Conservation (phyloP, 2,329 filamentous ascomycete species). For the Berkeleyomyces basicola region DNA sequence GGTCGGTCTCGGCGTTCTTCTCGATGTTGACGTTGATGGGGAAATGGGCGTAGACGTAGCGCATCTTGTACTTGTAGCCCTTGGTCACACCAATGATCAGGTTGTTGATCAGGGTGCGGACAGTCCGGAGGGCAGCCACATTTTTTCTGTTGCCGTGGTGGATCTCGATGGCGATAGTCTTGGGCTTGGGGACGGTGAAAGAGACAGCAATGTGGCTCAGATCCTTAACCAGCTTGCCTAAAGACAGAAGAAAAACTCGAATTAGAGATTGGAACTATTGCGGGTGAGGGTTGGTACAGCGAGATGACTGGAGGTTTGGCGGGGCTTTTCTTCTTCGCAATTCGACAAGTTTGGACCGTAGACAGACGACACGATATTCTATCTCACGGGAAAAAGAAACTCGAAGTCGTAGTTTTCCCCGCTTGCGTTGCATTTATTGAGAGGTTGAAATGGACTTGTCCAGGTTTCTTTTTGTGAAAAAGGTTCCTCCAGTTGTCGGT, state of each 20-base stretch:
- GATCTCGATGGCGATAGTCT: slow-evolving; percentile 88
- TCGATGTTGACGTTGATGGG: slow-evolving; percentile 99
- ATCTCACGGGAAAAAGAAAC: too few relatives aligned
- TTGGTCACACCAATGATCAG: slow-evolving; percentile 95
- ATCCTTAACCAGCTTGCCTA: slow-evolving; percentile 92
- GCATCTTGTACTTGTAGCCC: slow-evolving; percentile 99
- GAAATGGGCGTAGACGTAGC: slow-evolving; percentile 99
- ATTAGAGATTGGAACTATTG: slow-evolving; percentile 3
- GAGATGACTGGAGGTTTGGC: neutral
- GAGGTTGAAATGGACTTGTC: too few relatives aligned
- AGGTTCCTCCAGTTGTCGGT: too few relatives aligned
- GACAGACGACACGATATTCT: too few relatives aligned
- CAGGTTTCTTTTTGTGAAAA: too few relatives aligned
- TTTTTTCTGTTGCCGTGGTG: slow-evolving; percentile 98
- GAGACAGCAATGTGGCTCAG: slow-evolving; percentile 91
- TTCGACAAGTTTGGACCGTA: too few relatives aligned
- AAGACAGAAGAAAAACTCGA: slow-evolving; percentile 12
- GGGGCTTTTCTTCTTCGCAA: too few relatives aligned
- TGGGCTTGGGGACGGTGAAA: slow-evolving; percentile 76
- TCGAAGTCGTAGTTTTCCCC: too few relatives aligned
- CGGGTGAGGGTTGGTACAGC: neutral
- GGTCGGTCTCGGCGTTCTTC: slow-evolving; percentile 81
- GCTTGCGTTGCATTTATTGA: too few relatives aligned
- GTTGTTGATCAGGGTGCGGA: slow-evolving; percentile 98
- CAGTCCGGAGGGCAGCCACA: slow-evolving; percentile 92